phyloP scores from a whole-genome alignment of 2,329 filamentous ascomycete species.

The Nemania bipapillata region DNA sequence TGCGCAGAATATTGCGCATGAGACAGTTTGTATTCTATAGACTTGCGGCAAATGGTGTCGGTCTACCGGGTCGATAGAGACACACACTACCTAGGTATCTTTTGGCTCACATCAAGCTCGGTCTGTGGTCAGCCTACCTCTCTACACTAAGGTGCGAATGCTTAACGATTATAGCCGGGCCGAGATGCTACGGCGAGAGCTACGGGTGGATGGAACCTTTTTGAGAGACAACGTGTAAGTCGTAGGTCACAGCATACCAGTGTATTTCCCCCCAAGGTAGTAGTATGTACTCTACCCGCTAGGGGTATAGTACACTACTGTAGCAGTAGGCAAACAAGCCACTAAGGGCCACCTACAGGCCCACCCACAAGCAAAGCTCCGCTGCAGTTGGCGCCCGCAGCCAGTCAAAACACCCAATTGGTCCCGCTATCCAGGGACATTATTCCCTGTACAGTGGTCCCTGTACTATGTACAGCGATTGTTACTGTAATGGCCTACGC shows the following conservation, averaged over 20 bases:
- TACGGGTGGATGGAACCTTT: constrained; percentile 33
- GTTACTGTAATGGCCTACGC: constrained; percentile 33
- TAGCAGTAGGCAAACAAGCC: constrained; percentile 27
- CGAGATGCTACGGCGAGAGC: constrained; percentile 17
- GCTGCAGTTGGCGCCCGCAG: constrained; percentile 25
- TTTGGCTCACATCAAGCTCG: neutral
- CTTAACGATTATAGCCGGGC: constrained; percentile 25
- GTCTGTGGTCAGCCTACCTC: neutral
- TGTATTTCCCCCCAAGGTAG: neutral
- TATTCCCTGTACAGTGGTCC: neutral
- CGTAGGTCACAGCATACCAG: neutral
- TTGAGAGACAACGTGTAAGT: neutral
- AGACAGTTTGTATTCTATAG: neutral
- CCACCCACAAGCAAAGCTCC: constrained; percentile 25
- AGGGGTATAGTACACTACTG: neutral
- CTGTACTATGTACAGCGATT: constrained; percentile 21
- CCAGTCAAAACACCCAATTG: constrained; percentile 47
- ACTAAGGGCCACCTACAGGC: constrained; percentile 32
- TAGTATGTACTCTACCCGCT: neutral
- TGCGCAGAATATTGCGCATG: neutral
- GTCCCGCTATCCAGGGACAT: constrained; percentile 25
- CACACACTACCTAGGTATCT: neutral
- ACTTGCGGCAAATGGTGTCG: neutral
- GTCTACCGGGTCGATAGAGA: constrained; percentile 13
- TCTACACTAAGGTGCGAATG: neutral